Base-by-base conservation (phyloP, 345 rosid genomes). In the Moricandia moricandioides region DNA sequence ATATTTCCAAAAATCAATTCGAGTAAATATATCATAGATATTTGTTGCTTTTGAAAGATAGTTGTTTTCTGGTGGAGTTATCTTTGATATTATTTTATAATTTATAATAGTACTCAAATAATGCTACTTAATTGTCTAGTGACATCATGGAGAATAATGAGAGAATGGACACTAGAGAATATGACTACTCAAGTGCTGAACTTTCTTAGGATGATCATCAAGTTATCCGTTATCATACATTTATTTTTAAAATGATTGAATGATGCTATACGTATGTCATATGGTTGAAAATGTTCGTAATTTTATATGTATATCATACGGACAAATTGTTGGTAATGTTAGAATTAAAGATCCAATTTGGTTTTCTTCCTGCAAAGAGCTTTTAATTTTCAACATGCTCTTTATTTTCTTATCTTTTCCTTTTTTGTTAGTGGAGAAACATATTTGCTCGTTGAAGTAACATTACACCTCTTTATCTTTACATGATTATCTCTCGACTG, bases 101-200 rank as follows among this genome's bases (percentile, higher is more conserved):
- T 60, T 29, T 39, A 39, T 61, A n/a, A 40, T 54, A 67, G 13
- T 66, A 52, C 57, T 45, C 31, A 54, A 52, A 64, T 52, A 54
- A 16, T 59, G 64, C 63, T 72, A 78, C 69, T 66, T 72, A 66
- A 51, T 40, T 61, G 33, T 72, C 73, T 72, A 72, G 54, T 72
- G 73, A 72, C 73, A 78, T 72, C 70, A 78, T 72, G 74, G 65
- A 67, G 74, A 72, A 78, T 78, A 78, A 78, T 72, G 81, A 78
- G 74, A 78, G 78, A 61, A 60, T 78, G 73, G 81, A 67, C 78
- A 72, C 78, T 67, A 67, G 81, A 67, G 78, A 78, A 72, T 72
- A 78, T 51, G 62, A 67, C 78, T 72, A 78, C 81, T 72, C 73
- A 52, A 72, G 77, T 72, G 81, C 70, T 60, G 45, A 51, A 27